Percentiles rank a stretch among this genome's conserved stretches.
These are phyloP conservation scores for Paxillus ammoniavirescens DNA, from an alignment of 768 basidiomycete genomes.

Conservation along the genomic window DNA sequence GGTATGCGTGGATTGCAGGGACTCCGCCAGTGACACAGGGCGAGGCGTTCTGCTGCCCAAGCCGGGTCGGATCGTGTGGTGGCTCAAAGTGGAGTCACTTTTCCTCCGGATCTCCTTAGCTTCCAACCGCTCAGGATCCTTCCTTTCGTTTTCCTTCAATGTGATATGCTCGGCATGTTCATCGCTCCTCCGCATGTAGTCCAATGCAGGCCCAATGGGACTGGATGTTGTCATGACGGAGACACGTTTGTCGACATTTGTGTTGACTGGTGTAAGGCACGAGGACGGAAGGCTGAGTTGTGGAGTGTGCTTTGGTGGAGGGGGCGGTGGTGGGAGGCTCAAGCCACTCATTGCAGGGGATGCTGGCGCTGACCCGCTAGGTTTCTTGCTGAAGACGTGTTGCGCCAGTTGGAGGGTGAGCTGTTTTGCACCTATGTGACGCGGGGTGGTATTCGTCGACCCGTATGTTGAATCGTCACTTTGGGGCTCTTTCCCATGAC, in stretches of 20 bases:
- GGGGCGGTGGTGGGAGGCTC: conserved; percentile 34
- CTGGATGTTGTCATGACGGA: conserved; percentile 54
- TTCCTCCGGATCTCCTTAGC: conserved; percentile 75
- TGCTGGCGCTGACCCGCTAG: conserved; percentile 23
- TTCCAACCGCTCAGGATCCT: conserved; percentile 35
- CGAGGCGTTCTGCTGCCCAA: conserved; percentile 55
- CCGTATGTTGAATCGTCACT: conserved; percentile 16
- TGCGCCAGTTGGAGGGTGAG: conserved; percentile 44
- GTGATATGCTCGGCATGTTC: conserved; percentile 26
- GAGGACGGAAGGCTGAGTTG: conserved; percentile 19
- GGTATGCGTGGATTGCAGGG: conserved; percentile 70
- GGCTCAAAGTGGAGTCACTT: conserved; percentile 81
- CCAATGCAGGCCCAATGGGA: conserved; percentile 58
- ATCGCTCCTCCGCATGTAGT: conserved; percentile 46
- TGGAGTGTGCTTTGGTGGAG: conserved; percentile 37
- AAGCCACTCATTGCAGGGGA: conserved; percentile 32
- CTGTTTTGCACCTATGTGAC: conserved; percentile 32
- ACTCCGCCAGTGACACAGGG: conserved; percentile 78
- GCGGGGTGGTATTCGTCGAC: conserved; percentile 10
- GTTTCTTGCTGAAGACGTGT: conserved; percentile 44
- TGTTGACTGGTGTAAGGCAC: conserved; percentile 20
- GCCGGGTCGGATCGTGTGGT: conserved; percentile 63
- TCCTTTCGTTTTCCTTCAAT: conserved; percentile 27
- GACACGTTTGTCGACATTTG: conserved; percentile 36
- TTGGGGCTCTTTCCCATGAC: conserved; percentile 20